These are phyloP conservation scores for Puccinia sorghi DNA, from an alignment of 1,284 basidiomycete species.

Conservation along the genomic window DNA sequence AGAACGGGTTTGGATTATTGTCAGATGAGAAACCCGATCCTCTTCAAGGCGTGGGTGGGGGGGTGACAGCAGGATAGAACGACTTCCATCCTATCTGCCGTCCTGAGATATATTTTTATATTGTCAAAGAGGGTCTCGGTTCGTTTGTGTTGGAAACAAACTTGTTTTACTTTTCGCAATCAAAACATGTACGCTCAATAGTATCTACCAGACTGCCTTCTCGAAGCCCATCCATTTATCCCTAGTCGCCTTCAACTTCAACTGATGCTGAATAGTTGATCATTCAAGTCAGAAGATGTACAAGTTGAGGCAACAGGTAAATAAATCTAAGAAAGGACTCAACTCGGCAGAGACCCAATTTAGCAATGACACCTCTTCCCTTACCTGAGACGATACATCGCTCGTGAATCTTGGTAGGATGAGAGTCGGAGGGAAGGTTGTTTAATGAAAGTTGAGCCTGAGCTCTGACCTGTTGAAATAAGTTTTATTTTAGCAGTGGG, in stretches of 20 bases:
- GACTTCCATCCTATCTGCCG: conserved; percentile 37
- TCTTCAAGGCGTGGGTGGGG: neutral
- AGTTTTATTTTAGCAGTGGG: neutral
- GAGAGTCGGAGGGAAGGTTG: conserved; percentile 47
- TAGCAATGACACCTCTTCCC: conserved; percentile 47
- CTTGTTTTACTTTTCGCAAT: neutral
- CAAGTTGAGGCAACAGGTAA: neutral
- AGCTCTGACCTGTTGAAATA: conserved; percentile 24
- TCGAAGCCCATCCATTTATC: conserved; percentile 50
- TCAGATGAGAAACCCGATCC: neutral
- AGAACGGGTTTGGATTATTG: neutral
- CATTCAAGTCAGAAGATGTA: neutral
- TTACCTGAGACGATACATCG: conserved; percentile 46
- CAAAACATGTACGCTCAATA: neutral
- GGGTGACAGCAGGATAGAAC: no score
- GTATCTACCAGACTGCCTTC: conserved; percentile 47
- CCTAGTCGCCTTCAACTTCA: conserved; percentile 46
- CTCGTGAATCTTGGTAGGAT: conserved; percentile 50
- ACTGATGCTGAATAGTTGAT: conserved; percentile 26
- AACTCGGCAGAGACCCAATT: conserved; percentile 48
- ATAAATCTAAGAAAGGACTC: neutral
- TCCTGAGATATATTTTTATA: neutral
- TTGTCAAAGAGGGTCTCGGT: conserved; percentile 16
- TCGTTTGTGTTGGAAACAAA: conserved; percentile 41
- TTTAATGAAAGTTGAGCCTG: conserved; percentile 49